Evolutionary conservation across 2,329 filamentous ascomycete genomes (phyloP).

Genomic region (Epicoccum nigrum): DNA sequence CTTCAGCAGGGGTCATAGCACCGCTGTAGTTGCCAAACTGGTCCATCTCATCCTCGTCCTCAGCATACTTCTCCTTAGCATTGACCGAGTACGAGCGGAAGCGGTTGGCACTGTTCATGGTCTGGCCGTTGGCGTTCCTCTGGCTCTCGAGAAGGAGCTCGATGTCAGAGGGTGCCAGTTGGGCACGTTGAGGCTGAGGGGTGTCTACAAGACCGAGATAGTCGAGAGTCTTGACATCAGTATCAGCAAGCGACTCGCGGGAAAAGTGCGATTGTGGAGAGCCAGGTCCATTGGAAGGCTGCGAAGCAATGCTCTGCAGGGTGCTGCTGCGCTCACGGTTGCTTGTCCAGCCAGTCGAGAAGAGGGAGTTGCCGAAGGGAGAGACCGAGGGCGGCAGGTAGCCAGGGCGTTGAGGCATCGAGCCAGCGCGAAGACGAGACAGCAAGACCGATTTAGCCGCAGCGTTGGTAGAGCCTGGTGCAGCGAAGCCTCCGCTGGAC

Average conservation of each 20-base stretch:
- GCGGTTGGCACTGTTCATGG: constrained; percentile 76
- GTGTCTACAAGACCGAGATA: constrained; percentile 95
- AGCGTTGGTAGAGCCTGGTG: constrained; percentile 54
- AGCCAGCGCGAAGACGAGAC: constrained; percentile 86
- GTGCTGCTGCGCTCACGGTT: constrained; percentile 85
- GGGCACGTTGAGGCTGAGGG: constrained; percentile 78
- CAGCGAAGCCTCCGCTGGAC: constrained; percentile 41
- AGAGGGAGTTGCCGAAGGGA: constrained; percentile 88
- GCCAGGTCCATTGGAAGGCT: constrained; percentile 82
- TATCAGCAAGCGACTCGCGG: constrained; percentile 81
- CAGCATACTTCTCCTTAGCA: constrained; percentile 95
- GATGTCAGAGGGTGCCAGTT: constrained; percentile 67
- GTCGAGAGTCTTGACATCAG: constrained; percentile 90
- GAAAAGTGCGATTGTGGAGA: constrained; percentile 89
- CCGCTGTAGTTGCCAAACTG: constrained; percentile 69
- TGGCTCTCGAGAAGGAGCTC: constrained; percentile 59
- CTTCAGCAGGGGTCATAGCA: constrained; percentile 64
- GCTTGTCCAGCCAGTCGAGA: constrained; percentile 82
- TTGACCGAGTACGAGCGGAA: constrained; percentile 99
- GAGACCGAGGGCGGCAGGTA: constrained; percentile 61
- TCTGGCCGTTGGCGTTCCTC: constrained; percentile 59
- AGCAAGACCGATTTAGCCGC: constrained; percentile 73
- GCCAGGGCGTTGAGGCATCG: constrained; percentile 86
- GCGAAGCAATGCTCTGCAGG: constrained; percentile 85
- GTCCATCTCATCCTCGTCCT: constrained; percentile 82